Percentiles rank a stretch among this genome's conserved stretches.
phyloP scores from a whole-genome alignment of 306 rosid genomes.

The Gastrolobium villosum region DNA sequence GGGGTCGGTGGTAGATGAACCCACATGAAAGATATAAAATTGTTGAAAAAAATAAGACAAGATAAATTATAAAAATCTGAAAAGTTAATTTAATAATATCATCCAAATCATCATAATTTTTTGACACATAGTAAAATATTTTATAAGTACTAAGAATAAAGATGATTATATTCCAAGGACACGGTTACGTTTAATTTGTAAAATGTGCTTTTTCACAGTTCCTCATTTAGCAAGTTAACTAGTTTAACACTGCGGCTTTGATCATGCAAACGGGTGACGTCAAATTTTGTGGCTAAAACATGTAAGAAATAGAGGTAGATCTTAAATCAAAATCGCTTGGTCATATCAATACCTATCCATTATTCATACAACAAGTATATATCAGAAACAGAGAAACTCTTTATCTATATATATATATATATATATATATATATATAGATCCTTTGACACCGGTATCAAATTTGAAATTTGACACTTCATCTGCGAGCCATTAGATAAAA shows the following conservation, averaged over 20 bases:
- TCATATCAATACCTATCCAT: background rate
- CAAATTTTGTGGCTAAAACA: background rate
- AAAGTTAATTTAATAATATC: background rate
- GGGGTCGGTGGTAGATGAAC: no score
- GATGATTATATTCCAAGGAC: background rate
- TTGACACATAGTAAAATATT: background rate
- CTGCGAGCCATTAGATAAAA: no score
- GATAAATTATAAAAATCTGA: background rate
- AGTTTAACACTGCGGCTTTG: background rate
- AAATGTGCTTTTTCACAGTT: background rate
- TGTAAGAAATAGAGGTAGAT: background rate
- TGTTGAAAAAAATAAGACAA: no score
- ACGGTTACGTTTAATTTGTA: no score
- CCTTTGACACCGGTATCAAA: no score
- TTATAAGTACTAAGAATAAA: background rate
- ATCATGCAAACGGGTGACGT: background rate
- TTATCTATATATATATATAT: background rate
- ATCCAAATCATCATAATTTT: background rate
- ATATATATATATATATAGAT: no score
- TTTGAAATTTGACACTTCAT: no score
- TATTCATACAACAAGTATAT: background rate
- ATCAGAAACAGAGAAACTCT: slow-evolving; percentile 16
- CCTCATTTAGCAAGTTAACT: background rate
- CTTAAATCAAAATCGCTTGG: background rate
- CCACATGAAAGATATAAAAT: no score